phyloP scores from a whole-genome alignment of 1,284 basidiomycete species.

The Puccinia coronata region DNA sequence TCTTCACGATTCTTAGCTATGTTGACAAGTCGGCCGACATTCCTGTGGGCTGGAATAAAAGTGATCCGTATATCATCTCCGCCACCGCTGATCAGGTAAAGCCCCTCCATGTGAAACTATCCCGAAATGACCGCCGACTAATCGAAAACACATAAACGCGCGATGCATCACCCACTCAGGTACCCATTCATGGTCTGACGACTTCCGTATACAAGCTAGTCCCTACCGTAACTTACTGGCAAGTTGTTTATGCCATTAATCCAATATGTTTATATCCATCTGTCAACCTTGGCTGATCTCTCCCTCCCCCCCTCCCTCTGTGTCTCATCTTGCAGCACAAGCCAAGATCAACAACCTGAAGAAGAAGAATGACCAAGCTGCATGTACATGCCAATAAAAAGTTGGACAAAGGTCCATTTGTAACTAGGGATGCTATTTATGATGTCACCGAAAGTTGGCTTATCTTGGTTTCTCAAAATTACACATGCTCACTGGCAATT shows the following conservation, averaged over 20 bases:
- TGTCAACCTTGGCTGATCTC: background rate
- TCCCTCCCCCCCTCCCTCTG: background rate
- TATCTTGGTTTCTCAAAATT: too few species aligned
- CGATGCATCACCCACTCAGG: background rate
- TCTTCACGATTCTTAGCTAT: conserved; percentile 42
- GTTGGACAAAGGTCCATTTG: too few species aligned
- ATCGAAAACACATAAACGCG: background rate
- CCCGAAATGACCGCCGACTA: background rate
- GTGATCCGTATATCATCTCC: conserved; percentile 45
- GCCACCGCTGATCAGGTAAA: conserved; percentile 42
- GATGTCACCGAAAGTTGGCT: too few species aligned
- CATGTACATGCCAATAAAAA: too few species aligned
- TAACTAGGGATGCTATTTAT: too few species aligned
- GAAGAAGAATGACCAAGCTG: too few species aligned
- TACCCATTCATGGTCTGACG: conserved; percentile 40
- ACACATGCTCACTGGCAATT: too few species aligned
- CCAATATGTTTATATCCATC: background rate
- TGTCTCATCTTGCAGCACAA: conserved; percentile 6
- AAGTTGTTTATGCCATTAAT: background rate
- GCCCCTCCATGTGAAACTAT: background rate
- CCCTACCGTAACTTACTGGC: conserved; percentile 40
- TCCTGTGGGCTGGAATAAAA: conserved; percentile 32
- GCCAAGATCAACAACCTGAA: background rate
- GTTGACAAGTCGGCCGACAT: conserved; percentile 36
- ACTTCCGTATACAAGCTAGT: conserved; percentile 40